These are phyloP conservation scores for Cyclotella distinguenda DNA, from an alignment of 108 stramenopile genomes.

Conservation along the genomic window DNA sequence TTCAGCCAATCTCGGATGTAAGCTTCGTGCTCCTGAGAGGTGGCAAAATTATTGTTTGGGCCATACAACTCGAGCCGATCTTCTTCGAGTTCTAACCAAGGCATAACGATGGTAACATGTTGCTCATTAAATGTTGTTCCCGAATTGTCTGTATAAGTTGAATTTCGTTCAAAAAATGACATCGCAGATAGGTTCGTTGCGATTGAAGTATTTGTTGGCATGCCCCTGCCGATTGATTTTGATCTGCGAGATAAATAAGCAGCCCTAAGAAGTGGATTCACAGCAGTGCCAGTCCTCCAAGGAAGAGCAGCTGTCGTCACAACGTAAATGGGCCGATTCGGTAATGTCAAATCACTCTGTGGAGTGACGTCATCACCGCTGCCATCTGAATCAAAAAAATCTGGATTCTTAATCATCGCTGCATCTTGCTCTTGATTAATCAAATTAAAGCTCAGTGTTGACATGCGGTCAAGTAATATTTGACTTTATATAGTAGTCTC, in stretches of 20 bases:
- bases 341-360: slow-evolving; percentile 61
- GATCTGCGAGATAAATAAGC: slow-evolving; percentile 62
- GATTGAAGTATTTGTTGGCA: background rate
- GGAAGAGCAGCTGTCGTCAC: slow-evolving; percentile 87
- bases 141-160: background rate
- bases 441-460: slow-evolving; percentile 54
- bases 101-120: slow-evolving; percentile 79
- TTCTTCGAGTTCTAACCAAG: slow-evolving; percentile 81
- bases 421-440: slow-evolving; percentile 64
- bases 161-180: no score
- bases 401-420: slow-evolving; percentile 27
- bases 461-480: slow-evolving; percentile 63
- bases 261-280: slow-evolving; percentile 85
- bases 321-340: slow-evolving; percentile 63
- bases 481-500: slow-evolving; percentile 64
- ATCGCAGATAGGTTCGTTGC: background rate
- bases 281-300: slow-evolving; percentile 87
- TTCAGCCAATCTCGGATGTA: slow-evolving; percentile 74
- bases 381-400: slow-evolving; percentile 28
- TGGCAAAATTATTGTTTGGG: slow-evolving; percentile 46
- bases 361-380: slow-evolving; percentile 55
- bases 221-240: slow-evolving; percentile 29
- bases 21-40: slow-evolving; percentile 66
- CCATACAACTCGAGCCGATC: slow-evolving; percentile 68
- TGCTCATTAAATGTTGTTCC: slow-evolving; percentile 17